Evolutionary conservation across 2,329 filamentous ascomycete species (phyloP), one percentile per base, ranked within the genome.

Genomic region (Emericellopsis atlantica): DNA sequence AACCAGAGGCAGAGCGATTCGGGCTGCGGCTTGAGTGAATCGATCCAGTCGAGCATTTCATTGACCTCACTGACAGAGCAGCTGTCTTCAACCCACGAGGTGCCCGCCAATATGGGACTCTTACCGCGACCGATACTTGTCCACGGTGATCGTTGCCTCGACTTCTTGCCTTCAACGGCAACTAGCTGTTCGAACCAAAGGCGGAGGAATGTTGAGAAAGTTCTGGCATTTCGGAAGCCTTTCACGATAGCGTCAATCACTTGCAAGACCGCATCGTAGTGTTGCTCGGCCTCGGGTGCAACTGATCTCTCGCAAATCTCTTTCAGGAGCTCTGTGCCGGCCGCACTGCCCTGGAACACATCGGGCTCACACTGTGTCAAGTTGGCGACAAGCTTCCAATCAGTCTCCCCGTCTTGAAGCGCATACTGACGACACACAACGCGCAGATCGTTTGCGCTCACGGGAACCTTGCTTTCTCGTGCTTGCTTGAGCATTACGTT

Each of bases 351-450:
- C 49, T 64, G 59, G 37, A 74, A 69, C 7, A 66, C 57, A 37
- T 72, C 70, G 0, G 66, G 58, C 32, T 74, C 69, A 36, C 69
- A 67, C 7, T 54, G 53, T 1, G 66, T 59, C 22, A 67, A 49
- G 11, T 54, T 55, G 12, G 58, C 62, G 6, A 70, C 47, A 9
- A 73, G 49, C 0, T 45, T 45, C 68, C 70, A 72, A 36, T 69
- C 60, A 4, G 59, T 61, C 5, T 40, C 49, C 4, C 55, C 48
- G 8, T 48, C 41, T 2, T 50, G 46, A 3, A 70, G 45, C 1
- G 60, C 69, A 45, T 69, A 69, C 3, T 58, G 49, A 35, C 53
- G 61, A 40, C 66, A 72, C 14, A 71, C 53, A 1, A 45, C 45
- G 9, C 64, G 63, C 4, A 74, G 53, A 24, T 64, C 62, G 1